phyloP scores from a whole-genome alignment of 1,284 basidiomycete genomes.

The Peniophora sp. region DNA sequence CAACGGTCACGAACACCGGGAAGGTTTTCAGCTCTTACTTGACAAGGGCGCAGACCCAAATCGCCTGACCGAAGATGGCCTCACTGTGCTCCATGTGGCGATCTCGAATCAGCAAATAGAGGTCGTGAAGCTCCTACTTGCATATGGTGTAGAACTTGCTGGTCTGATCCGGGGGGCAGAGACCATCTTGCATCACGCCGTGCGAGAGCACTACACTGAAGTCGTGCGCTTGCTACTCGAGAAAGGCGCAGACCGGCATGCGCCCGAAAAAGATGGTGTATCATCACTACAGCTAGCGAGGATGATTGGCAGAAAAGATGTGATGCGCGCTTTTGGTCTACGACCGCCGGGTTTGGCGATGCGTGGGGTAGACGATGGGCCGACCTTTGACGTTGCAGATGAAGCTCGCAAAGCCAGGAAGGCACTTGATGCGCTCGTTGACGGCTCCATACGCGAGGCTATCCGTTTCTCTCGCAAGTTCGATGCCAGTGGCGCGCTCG shows the following conservation, averaged over 20 bases:
- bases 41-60: background rate
- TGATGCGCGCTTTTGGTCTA: background rate
- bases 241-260: background rate
- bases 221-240: conserved; percentile 1
- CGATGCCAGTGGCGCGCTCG: background rate
- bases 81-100: background rate
- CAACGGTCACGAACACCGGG: background rate
- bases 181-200: background rate
- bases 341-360: too few relatives aligned
- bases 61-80: background rate
- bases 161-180: background rate
- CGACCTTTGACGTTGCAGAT: too few relatives aligned
- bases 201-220: too few relatives aligned
- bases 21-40: background rate
- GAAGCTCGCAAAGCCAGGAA: too few relatives aligned
- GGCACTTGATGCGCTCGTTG: too few relatives aligned
- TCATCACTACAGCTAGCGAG: background rate
- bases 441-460: too few relatives aligned
- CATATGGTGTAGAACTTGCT: background rate
- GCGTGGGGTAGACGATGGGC: too few relatives aligned
- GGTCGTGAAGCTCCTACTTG: background rate
- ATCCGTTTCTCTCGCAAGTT: too few relatives aligned
- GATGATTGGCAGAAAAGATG: background rate
- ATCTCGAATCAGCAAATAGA: background rate
- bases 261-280: background rate